Conservation (phyloP, 192 early-diverging fungal species). For the Neocallimastix lanati region DNA sequence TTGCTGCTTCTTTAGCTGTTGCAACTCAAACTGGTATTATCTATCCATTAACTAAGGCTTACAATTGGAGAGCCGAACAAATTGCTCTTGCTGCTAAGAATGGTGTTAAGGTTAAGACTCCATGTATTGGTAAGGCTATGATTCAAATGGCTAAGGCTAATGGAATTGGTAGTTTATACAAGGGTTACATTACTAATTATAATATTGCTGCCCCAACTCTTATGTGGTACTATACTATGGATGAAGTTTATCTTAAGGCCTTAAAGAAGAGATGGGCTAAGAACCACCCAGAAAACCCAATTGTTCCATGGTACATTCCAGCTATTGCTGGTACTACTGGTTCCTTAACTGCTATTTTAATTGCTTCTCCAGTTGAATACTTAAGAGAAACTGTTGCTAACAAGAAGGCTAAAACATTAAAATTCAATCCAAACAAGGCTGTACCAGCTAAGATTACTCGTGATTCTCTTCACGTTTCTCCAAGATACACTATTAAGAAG, state of each 20-base stretch:
- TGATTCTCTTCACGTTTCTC: background rate
- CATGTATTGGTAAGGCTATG: background rate
- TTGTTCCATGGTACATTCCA: background rate
- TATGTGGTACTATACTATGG: background rate
- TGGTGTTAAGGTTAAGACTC: background rate
- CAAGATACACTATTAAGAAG: background rate
- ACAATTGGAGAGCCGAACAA: background rate
- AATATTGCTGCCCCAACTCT: background rate
- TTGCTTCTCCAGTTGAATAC: background rate
- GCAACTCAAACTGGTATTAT: background rate
- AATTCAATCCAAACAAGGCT: background rate
- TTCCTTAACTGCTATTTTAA: background rate
- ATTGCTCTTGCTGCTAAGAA: background rate
- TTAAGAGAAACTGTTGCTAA: background rate
- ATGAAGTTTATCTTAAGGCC: background rate
- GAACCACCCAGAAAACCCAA: background rate
- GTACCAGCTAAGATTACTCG: background rate
- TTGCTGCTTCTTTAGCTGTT: background rate
- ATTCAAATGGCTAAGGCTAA: background rate
- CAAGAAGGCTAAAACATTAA: background rate
- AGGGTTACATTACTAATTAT: background rate
- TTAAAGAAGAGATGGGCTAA: background rate
- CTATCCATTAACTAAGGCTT: background rate
- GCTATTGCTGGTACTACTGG: background rate
- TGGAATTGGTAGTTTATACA: background rate